Conservation (phyloP, 2,329 filamentous ascomycete species). For the Trichoderma arundinaceum region DNA sequence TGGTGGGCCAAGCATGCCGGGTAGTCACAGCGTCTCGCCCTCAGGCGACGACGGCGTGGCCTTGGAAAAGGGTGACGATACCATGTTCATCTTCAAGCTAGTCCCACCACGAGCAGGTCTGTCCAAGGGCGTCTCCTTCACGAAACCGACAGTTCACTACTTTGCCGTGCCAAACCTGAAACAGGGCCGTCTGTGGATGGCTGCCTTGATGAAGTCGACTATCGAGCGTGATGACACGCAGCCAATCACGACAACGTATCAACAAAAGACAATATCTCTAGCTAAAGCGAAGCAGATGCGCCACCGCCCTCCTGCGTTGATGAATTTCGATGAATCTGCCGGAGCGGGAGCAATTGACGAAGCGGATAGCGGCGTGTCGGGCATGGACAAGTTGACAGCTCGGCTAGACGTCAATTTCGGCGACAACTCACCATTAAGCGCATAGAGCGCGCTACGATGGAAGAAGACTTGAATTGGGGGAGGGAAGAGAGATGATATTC, state of each 20-base stretch:
- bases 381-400: conserved; percentile 48
- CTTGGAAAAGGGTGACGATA: conserved; percentile 62
- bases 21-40: conserved; percentile 58
- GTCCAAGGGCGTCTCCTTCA: conserved; percentile 93
- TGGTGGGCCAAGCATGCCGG: conserved; percentile 46
- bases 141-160: conserved; percentile 95
- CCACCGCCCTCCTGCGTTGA: conserved; percentile 86
- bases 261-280: conserved; percentile 94
- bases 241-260: conserved; percentile 87
- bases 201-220: conserved; percentile 96
- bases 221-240: conserved; percentile 88
- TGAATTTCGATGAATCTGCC: conserved; percentile 64
- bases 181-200: conserved; percentile 95
- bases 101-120: conserved; percentile 87
- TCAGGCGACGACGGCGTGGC: conserved; percentile 47
- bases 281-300: conserved; percentile 86
- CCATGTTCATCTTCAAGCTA: conserved; percentile 97
- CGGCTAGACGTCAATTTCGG: conserved; percentile 39
- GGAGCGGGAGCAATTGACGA: conserved; percentile 53
- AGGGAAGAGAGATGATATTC: conserved; percentile 1
- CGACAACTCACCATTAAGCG: conserved; percentile 42
- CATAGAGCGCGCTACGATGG: conserved; percentile 39
- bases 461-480: conserved; percentile 28
- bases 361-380: conserved; percentile 51
- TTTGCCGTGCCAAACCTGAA: conserved; percentile 93